Percentiles rank a stretch among this genome's conserved stretches.
phyloP scores from a whole-genome alignment of 306 rosid species.

The Begonia loranthoides region DNA sequence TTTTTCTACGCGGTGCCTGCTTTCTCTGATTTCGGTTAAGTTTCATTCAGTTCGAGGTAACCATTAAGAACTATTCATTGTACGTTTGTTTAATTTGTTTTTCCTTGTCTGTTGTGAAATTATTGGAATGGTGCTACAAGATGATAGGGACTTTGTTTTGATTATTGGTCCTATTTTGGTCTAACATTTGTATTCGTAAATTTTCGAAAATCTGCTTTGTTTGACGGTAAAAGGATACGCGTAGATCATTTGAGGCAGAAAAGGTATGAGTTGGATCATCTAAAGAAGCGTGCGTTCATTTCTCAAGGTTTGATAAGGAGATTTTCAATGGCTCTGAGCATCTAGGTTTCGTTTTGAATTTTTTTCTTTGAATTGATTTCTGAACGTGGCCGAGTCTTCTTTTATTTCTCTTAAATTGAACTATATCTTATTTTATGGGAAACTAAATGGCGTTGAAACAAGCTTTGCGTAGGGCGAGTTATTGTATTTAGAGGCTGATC shows the following conservation, averaged over 20 bases:
- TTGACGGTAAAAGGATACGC: conserved; percentile 11
- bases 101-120: neutral
- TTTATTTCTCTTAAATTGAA: neutral
- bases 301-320: conserved; percentile 11
- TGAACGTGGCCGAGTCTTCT: conserved; percentile 14
- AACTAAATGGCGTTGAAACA: neutral
- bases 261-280: conserved; percentile 20
- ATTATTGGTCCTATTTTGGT: neutral
- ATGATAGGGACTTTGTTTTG: neutral
- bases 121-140: neutral
- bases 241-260: conserved; percentile 14
- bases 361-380: conserved; percentile 7
- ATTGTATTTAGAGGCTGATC: neutral
- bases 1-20: neutral
- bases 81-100: neutral
- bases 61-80: neutral
- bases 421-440: neutral
- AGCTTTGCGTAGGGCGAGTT: neutral
- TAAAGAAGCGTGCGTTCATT: conserved; percentile 14
- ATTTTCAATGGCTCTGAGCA: conserved; percentile 15
- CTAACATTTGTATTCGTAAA: neutral
- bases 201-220: conserved; percentile 12
- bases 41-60: neutral
- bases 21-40: neutral
- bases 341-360: conserved; percentile 12